Evolutionary conservation across 768 basidiomycete genomes (phyloP), one percentile per base, ranked within the genome.

Genomic region (Rhodotorula taiwanensis): DNA sequence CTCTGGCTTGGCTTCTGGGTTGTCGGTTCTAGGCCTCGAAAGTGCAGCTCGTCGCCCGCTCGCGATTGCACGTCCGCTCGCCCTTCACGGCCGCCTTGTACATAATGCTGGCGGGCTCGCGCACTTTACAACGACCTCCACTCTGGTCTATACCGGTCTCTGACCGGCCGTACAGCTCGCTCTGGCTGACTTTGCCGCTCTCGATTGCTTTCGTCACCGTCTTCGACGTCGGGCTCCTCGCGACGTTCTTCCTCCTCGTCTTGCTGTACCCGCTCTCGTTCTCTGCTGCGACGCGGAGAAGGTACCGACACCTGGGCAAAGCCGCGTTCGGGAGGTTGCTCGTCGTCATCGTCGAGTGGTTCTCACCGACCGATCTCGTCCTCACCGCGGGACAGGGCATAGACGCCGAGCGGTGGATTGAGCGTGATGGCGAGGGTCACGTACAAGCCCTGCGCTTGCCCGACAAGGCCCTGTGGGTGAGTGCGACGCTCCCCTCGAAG

Each of bases 291-390:
- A 36, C 9, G 9, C 39, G 20, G 36, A 39, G 36, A 39, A 9
- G 36, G 36, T 55, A 55, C 28, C 25, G 8, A 1, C 23, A 42
- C 3, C 1, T 44, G 16, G 63, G 58, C 20, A 65, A 65, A 33
- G 58, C 18, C 6, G 44, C 50, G 23, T 68, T 66, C 34, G 67
- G 58, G 1, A 7, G 28, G 16, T 5, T 48, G 2, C 41, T 60
- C 34, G 88, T 91, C 71, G 74, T 90, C 47, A 83, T 87, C 80
- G 83, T 82, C 69, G 83, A 90, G 71, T 86, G 81, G 80, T 91
- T 92, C 65, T 86, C 86, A 6, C 90, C 89, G 0, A 87, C 88
- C 0, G 81, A 79, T 50, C 72, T 93, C 36, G 77, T 81, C 36
- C 75, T 94, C 55, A 86, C 86, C 0, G 86, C 88, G 56, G 87